Base-by-base conservation (phyloP, 805 yeast genomes). In the Monosporozyma aerobia region DNA sequence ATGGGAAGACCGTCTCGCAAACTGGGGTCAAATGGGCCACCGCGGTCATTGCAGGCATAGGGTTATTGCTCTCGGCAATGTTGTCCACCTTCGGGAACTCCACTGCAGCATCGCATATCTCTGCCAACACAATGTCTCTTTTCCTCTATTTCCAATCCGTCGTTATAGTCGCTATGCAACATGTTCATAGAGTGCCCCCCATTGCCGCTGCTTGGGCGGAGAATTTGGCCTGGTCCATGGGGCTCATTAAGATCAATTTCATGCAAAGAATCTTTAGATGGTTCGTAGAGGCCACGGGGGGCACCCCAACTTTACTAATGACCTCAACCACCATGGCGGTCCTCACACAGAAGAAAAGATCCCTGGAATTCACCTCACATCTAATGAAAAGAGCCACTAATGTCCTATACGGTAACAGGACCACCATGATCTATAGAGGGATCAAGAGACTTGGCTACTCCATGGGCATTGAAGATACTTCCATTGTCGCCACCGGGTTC, bases 161-260 rank as follows among this genome's bases (percentile, higher is more conserved):
- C 30, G 96, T 87, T 40, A 81, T 90, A 53, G 81, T 90, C 48
- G 76, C 85, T 29, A 88, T 90, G 96, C 80, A 84, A 68, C 85
- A 86, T 56, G 96, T 89, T 51, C 89, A 85, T 63, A 74, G 83
- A 53, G 83, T 88, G 8, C 97, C 97, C 14, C 97, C 97, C 19
- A 87, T 90, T 62, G 97, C 96, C 10, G 77, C 86, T 14, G 83
- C 96, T 11, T 90, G 97, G 97, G 76, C 90, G 8, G 95, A 88
- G 67, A 90, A 90, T 65, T 75, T 90, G 63, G 90, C 90, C 37
- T 90, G 97, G 97, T 87, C 96, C 2, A 87, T 90, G 87, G 97
- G 97, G 6, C 75, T 90, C 55, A 88, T 90, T 61, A 75, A 85
- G 66, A 79, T 86, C 44, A 63, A 64, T 5, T 90, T 90, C 65